Evolutionary conservation across 768 basidiomycete genomes (phyloP).

Genomic region (Macrolepiota albuminosa): DNA sequence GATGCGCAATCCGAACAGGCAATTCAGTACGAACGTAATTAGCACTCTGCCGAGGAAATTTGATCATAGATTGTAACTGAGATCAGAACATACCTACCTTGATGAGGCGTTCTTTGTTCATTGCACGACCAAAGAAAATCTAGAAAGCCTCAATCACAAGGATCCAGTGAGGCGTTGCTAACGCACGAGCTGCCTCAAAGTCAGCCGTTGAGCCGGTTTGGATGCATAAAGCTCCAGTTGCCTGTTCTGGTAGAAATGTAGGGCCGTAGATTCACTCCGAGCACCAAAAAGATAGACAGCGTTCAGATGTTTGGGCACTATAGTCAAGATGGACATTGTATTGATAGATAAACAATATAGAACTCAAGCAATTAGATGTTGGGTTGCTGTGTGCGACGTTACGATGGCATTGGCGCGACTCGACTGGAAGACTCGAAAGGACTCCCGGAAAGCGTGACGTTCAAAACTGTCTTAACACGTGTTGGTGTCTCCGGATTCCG

Average conservation of each 20-base stretch:
- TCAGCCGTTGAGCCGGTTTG: conserved; percentile 65
- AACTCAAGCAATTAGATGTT: neutral
- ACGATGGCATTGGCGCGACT: neutral
- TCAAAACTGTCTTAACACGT: neutral
- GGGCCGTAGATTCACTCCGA: conserved; percentile 30
- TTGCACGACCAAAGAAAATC: conserved; percentile 85
- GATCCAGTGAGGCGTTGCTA: neutral
- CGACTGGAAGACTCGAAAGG: neutral
- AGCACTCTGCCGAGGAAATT: conserved; percentile 52
- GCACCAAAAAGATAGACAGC: neutral
- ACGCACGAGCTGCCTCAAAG: conserved; percentile 73
- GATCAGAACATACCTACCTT: conserved; percentile 41
- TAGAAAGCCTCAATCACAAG: conserved; percentile 21
- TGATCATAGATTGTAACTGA: neutral
- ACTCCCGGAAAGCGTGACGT: neutral
- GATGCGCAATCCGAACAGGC: conserved; percentile 83
- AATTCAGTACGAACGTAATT: conserved; percentile 90
- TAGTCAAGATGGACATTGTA: conserved; percentile 12
- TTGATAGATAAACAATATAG: neutral
- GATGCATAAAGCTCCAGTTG: conserved; percentile 79
- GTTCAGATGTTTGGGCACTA: conserved; percentile 4
- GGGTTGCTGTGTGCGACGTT: neutral
- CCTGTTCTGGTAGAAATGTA: conserved; percentile 78
- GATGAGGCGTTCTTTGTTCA: conserved; percentile 73
- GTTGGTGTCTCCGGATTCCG: neutral